Evolutionary conservation across 768 basidiomycete species (phyloP).

Genomic region (Hygrophorus russula): DNA sequence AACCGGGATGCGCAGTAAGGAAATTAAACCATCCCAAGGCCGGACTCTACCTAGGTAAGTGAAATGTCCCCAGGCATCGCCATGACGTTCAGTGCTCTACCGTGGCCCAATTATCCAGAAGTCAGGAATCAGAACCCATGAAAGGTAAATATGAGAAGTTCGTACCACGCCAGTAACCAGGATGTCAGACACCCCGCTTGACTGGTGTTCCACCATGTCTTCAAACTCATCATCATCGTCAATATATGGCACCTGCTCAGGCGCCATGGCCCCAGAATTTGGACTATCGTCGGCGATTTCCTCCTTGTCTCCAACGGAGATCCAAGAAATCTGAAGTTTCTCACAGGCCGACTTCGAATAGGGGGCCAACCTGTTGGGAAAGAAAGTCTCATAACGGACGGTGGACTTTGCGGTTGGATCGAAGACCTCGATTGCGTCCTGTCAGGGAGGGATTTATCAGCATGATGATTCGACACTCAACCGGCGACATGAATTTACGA

Average conservation of each 20-base stretch:
- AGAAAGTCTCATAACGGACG: slow-evolving; percentile 35
- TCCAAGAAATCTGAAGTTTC: slow-evolving; percentile 17
- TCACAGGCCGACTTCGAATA: slow-evolving; percentile 26
- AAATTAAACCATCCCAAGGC: slow-evolving; percentile 39
- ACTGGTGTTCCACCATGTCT: slow-evolving; percentile 23
- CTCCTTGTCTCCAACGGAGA: slow-evolving; percentile 18
- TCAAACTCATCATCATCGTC: slow-evolving; percentile 29
- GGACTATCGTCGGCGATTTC: slow-evolving; percentile 21
- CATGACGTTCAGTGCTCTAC: slow-evolving; percentile 31
- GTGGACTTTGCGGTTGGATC: slow-evolving; percentile 27
- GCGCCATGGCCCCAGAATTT: slow-evolving; percentile 7
- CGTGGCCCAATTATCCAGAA: background rate
- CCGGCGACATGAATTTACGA: slow-evolving; percentile 9
- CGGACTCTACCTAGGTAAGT: slow-evolving; percentile 36
- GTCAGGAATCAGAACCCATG: background rate
- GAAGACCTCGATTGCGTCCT: slow-evolving; percentile 31
- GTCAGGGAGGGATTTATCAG: background rate
- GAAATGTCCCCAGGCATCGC: slow-evolving; percentile 39
- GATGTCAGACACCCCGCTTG: slow-evolving; percentile 37
- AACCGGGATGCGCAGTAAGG: slow-evolving; percentile 35
- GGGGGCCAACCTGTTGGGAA: slow-evolving; percentile 25
- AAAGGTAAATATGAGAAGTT: slow-evolving; percentile 3
- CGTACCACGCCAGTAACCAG: slow-evolving; percentile 40
- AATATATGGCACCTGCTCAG: slow-evolving; percentile 9
- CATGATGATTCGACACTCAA: background rate